These are phyloP conservation scores for Ogataea nakhonphanomensis DNA, from an alignment of 805 yeast species.

Conservation along the genomic window DNA sequence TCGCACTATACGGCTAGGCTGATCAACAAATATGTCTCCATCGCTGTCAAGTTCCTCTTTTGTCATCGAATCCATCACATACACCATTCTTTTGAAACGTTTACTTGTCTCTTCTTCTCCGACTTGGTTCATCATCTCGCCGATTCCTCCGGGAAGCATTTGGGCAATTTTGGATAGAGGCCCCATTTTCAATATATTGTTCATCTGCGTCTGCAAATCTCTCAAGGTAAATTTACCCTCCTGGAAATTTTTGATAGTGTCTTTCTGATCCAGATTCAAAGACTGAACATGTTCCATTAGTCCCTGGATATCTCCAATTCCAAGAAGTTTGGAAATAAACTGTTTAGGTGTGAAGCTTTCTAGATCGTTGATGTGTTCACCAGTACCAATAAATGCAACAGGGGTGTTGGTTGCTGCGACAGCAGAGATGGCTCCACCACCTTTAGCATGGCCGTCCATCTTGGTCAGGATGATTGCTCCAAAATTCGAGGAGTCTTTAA, in stretches of 20 bases:
- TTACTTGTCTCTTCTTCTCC: conserved; percentile 91
- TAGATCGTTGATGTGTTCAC: conserved; percentile 92
- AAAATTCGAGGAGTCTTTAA: conserved; percentile 87
- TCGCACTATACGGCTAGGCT: conserved; percentile 83
- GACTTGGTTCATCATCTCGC: conserved; percentile 76
- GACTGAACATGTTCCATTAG: conserved; percentile 91
- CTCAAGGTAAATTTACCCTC: conserved; percentile 91
- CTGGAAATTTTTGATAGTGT: conserved; percentile 85
- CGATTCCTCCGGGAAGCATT: conserved; percentile 91
- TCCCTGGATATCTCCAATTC: conserved; percentile 94
- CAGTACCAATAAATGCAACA: conserved; percentile 94
- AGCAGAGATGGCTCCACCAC: conserved; percentile 99
- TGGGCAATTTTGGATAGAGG: conserved; percentile 90
- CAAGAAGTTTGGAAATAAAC: conserved; percentile 86
- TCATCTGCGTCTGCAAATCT: conserved; percentile 93
- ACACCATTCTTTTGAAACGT: conserved; percentile 82
- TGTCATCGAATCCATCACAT: conserved; percentile 94
- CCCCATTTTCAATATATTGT: conserved; percentile 94
- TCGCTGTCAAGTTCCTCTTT: conserved; percentile 86
- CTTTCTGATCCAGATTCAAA: conserved; percentile 82
- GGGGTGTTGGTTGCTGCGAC: conserved; percentile 97
- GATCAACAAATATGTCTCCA: conserved; percentile 71
- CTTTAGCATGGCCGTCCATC: conserved; percentile 98
- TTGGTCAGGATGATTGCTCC: conserved; percentile 94
- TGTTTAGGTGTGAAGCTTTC: conserved; percentile 88